A percentile compares a stretch with the other conserved stretches of the same genome.
These are phyloP conservation scores for Acer yangbiense DNA, from an alignment of 345 rosid genomes.

Conservation along the genomic window DNA sequence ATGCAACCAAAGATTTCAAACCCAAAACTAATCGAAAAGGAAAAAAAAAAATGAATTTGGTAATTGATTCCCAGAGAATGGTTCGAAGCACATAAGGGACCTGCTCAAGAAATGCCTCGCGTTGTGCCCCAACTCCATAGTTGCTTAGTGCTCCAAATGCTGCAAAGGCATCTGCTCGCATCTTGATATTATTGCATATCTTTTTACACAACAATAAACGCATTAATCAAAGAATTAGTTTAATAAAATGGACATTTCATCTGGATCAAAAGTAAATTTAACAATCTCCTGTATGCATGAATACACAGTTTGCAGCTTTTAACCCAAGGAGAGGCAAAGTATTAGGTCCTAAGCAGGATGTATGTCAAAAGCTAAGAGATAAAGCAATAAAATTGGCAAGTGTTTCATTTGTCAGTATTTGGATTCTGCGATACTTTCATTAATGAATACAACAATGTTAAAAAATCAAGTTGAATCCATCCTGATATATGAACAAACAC, in stretches of 20 bases:
- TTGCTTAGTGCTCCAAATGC: slow-evolving; percentile 89
- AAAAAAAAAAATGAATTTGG: background rate
- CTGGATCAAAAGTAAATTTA: slow-evolving; percentile 4
- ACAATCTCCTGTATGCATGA: slow-evolving; percentile 2
- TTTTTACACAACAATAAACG: slow-evolving; percentile 29
- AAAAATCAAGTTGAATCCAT: background rate
- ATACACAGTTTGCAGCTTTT: background rate
- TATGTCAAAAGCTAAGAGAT: slow-evolving; percentile 2
- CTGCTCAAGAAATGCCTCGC: slow-evolving; percentile 88
- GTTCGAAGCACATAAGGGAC: slow-evolving; percentile 30
- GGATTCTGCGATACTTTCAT: background rate
- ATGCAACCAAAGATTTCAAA: background rate
- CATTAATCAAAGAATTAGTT: slow-evolving; percentile 1
- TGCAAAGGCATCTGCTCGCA: slow-evolving; percentile 84
- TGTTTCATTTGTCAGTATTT: slow-evolving; percentile 1
- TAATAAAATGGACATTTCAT: background rate
- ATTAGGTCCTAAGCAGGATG: slow-evolving; percentile 3
- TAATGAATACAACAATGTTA: background rate
- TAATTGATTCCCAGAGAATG: background rate
- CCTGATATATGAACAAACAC: background rate
- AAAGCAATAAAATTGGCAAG: background rate
- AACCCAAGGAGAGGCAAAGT: background rate
- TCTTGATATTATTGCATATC: slow-evolving; percentile 75
- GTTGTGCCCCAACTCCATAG: slow-evolving; percentile 67
- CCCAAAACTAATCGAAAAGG: background rate